Evolutionary conservation across 2,329 filamentous ascomycete genomes (phyloP).

Genomic region (Diplodia sapinea): DNA sequence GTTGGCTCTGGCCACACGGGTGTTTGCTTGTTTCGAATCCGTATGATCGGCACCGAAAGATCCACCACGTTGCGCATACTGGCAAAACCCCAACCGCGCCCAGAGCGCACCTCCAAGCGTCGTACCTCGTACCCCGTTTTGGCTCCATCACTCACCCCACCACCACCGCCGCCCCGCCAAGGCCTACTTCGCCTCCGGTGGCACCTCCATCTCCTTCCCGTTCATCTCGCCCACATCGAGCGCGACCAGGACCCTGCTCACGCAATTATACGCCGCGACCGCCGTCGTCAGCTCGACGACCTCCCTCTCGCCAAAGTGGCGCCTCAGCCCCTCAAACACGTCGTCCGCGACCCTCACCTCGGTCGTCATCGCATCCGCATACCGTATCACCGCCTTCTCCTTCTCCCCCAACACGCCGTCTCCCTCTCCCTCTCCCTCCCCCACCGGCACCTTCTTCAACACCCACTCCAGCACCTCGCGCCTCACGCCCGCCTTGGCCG

Average conservation of each 20-base stretch:
- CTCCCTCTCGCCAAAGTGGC: conserved; percentile 70
- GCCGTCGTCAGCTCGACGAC: conserved; percentile 82
- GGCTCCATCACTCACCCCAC: background rate
- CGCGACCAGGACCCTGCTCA: conserved; percentile 82
- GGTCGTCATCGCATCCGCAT: conserved; percentile 84
- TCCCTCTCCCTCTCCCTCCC: conserved; percentile 49
- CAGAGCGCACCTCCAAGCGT: background rate
- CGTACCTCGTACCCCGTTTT: background rate
- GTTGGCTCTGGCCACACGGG: background rate
- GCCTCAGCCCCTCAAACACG: conserved; percentile 69
- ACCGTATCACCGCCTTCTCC: conserved; percentile 65
- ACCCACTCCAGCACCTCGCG: conserved; percentile 70
- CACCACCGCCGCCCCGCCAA: background rate
- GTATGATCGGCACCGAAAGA: background rate
- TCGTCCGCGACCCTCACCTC: conserved; percentile 71
- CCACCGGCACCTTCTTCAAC: conserved; percentile 48
- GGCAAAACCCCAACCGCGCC: background rate
- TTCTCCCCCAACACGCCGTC: conserved; percentile 31
- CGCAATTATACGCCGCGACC: conserved; percentile 81
- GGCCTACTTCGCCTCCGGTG: conserved; percentile 16
- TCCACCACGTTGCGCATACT: background rate
- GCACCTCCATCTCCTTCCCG: conserved; percentile 33
- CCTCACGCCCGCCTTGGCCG: conserved; percentile 66
- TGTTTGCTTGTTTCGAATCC: background rate
- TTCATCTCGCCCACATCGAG: conserved; percentile 66